Evolutionary conservation across 2,329 filamentous ascomycete species (phyloP).

Genomic region (Scortechinia acanthostroma): DNA sequence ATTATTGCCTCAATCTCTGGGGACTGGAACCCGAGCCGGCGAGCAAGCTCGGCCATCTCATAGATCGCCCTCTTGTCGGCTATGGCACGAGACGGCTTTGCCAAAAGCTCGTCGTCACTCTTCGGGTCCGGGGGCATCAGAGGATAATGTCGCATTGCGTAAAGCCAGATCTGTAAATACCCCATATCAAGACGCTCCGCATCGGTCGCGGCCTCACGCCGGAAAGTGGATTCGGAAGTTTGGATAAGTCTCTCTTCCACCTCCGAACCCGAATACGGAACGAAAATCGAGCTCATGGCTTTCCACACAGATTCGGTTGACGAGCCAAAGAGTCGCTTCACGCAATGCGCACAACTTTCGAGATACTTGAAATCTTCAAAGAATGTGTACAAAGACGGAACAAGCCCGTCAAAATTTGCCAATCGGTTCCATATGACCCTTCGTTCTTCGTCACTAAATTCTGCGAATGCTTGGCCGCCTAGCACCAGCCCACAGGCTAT

Average conservation of each 20-base stretch:
- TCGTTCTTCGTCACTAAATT: not conserved
- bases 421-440: not conserved
- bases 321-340: not conserved
- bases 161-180: slow-evolving; percentile 10
- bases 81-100: slow-evolving; percentile 6
- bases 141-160: slow-evolving; percentile 8
- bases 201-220: not conserved
- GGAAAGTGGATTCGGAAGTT: not conserved
- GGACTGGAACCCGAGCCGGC: slow-evolving; percentile 10
- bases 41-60: slow-evolving; percentile 10
- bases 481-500: not conserved
- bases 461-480: not conserved
- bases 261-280: not conserved
- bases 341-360: not conserved
- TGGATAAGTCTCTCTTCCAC: not conserved
- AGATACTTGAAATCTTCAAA: not conserved
- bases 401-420: not conserved
- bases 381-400: not conserved
- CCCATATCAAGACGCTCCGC: slow-evolving; percentile 5
- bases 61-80: slow-evolving; percentile 9
- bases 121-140: slow-evolving; percentile 8
- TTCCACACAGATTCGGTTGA: not conserved
- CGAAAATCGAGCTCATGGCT: not conserved
- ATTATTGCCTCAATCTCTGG: slow-evolving; percentile 8
- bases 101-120: slow-evolving; percentile 3